Conservation (phyloP, 2,329 filamentous ascomycete species). For the Chalaropsis ovoidea region DNA sequence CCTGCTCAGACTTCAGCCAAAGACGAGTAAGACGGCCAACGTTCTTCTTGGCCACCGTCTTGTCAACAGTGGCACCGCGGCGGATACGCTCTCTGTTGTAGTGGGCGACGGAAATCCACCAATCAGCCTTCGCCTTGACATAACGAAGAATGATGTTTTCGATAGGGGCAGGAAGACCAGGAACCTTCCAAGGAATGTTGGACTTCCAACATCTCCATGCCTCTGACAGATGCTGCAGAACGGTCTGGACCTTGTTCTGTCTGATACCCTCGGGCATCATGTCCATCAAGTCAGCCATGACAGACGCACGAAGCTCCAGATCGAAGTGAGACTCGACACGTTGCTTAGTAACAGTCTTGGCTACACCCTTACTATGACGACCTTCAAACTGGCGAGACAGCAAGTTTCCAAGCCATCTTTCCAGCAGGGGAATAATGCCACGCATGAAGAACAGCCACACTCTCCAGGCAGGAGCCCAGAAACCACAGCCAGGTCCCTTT, state of each 20-base stretch:
- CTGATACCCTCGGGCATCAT: conserved; percentile 99
- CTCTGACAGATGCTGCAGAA: conserved; percentile 92
- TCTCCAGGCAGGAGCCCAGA: conserved; percentile 97
- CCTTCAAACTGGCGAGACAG: conserved; percentile 96
- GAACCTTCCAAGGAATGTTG: conserved; percentile 99
- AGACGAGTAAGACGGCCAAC: conserved; percentile 85
- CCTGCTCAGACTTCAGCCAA: conserved; percentile 97
- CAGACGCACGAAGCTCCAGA: conserved; percentile 88
- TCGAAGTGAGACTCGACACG: conserved; percentile 98
- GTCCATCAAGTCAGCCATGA: conserved; percentile 98
- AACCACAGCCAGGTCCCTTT: conserved; percentile 94
- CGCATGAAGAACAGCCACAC: conserved; percentile 99
- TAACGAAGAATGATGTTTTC: conserved; percentile 98
- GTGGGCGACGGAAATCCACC: conserved; percentile 98
- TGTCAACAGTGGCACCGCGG: conserved; percentile 92
- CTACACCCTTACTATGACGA: conserved; percentile 95
- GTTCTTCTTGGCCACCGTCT: conserved; percentile 99
- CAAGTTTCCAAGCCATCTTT: conserved; percentile 94
- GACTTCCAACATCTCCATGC: conserved; percentile 99
- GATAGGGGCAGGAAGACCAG: conserved; percentile 87
- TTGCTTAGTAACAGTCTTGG: conserved; percentile 98
- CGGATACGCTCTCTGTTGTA: conserved; percentile 98
- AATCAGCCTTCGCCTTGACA: conserved; percentile 97
- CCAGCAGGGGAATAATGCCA: conserved; percentile 90
- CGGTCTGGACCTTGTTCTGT: conserved; percentile 97